Evolutionary conservation across 2,329 filamentous ascomycete species (phyloP).

Genomic region (Colletotrichum orchidophilum): DNA sequence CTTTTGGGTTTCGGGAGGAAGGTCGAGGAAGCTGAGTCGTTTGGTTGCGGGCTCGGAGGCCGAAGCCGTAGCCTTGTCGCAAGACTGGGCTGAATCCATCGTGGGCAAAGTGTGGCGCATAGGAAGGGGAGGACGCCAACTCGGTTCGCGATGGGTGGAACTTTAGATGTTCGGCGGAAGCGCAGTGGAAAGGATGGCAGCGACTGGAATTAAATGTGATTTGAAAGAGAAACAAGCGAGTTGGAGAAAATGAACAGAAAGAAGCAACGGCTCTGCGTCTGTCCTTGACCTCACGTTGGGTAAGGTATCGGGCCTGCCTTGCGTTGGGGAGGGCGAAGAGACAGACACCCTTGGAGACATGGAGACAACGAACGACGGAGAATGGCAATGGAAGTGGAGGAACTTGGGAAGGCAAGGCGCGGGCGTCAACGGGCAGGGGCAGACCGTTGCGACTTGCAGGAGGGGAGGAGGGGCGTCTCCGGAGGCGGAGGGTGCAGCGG

Average conservation of each 20-base stretch:
- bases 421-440: background rate
- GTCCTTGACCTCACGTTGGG: constrained; percentile 11
- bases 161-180: background rate
- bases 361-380: background rate
- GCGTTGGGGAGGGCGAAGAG: constrained; percentile 5
- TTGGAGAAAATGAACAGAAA: background rate
- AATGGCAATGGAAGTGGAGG: constrained; percentile 2
- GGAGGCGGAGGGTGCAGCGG: background rate
- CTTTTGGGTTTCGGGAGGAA: constrained; percentile 59
- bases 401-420: background rate
- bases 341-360: constrained; percentile 6
- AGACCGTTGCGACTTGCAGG: constrained; percentile 1
- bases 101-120: constrained; percentile 25
- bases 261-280: constrained; percentile 3
- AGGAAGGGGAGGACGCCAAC: background rate
- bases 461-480: constrained; percentile 1
- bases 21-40: constrained; percentile 48
- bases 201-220: background rate
- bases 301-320: background rate
- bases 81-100: constrained; percentile 48
- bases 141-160: background rate
- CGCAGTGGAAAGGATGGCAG: background rate
- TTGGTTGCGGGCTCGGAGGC: constrained; percentile 32
- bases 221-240: background rate
- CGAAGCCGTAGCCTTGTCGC: constrained; percentile 39